A percentile compares a stretch with the other conserved stretches of the same genome.
Evolutionary conservation across 106 monocot genomes (phyloP).

Genomic region (Apostasia ramifera): DNA sequence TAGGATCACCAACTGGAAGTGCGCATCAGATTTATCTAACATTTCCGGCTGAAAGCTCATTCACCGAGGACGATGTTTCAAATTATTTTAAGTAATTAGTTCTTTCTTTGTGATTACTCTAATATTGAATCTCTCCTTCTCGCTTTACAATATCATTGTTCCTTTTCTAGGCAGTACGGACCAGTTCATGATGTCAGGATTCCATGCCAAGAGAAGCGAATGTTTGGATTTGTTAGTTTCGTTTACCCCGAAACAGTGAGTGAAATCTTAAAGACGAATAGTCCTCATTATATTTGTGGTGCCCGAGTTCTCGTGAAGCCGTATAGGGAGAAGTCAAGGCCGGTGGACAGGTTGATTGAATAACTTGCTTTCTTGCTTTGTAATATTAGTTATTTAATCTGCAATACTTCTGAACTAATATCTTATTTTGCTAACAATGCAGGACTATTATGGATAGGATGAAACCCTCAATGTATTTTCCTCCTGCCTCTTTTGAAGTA

Average conservation of each 20-base stretch:
- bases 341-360: constrained; percentile 34
- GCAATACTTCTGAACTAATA: background rate
- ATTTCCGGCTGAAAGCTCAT: constrained; percentile 76
- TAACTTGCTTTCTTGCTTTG: background rate
- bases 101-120: background rate
- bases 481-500: constrained; percentile 8
- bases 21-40: constrained; percentile 88
- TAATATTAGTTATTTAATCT: background rate
- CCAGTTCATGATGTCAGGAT: constrained; percentile 79
- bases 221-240: constrained; percentile 97
- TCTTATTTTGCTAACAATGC: background rate
- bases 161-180: constrained; percentile 50
- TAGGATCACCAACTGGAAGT: constrained; percentile 7
- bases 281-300: constrained; percentile 68
- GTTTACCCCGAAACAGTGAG: constrained; percentile 53
- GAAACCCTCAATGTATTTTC: constrained; percentile 6
- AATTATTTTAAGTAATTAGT: constrained; percentile 64
- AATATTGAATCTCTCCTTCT: background rate
- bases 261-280: constrained; percentile 35
- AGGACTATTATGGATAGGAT: constrained; percentile 12
- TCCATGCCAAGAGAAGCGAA: constrained; percentile 62
- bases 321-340: constrained; percentile 60
- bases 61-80: constrained; percentile 63
- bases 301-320: constrained; percentile 75
- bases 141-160: background rate